These are phyloP conservation scores for Xanthoparmelia taractica DNA, from an alignment of 495 filamentous ascomycete genomes.

Conservation along the genomic window DNA sequence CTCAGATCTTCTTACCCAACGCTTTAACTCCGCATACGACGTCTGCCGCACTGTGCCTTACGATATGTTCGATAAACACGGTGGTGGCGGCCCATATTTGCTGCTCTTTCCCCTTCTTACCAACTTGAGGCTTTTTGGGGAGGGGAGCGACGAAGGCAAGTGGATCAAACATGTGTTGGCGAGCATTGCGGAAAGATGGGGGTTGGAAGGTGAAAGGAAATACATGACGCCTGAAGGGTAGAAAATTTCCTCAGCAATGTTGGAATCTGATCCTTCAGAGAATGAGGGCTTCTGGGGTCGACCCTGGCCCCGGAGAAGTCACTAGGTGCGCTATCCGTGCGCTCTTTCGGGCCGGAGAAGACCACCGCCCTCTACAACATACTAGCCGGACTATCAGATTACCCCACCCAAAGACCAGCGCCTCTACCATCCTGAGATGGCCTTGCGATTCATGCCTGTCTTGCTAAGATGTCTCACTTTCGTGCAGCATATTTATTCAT, in stretches of 20 bases:
- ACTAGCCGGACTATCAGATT: too few relatives aligned
- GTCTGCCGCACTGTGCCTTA: conserved; percentile 16
- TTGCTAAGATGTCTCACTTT: too few relatives aligned
- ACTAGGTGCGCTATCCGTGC: not conserved
- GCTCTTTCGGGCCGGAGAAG: too few relatives aligned
- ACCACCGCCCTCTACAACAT: too few relatives aligned
- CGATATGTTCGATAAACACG: conserved; percentile 17
- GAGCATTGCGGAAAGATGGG: conserved; percentile 7
- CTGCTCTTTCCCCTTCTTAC: conserved; percentile 11
- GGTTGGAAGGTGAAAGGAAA: conserved; percentile 2
- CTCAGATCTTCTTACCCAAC: not conserved
- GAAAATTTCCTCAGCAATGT: too few relatives aligned
- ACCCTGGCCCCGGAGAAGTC: not conserved
- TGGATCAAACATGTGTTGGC: conserved; percentile 12
- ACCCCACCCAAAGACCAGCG: too few relatives aligned
- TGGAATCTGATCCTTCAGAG: too few relatives aligned
- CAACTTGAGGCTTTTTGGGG: conserved; percentile 3
- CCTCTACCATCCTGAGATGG: too few relatives aligned
- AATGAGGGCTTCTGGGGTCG: too few relatives aligned
- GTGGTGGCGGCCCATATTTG: conserved; percentile 10
- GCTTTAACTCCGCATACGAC: conserved; percentile 4
- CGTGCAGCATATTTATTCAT: too few relatives aligned
- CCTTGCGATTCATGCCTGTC: too few relatives aligned
- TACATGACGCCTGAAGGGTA: not conserved
- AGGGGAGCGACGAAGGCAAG: not conserved